Evolutionary conservation across 2,329 filamentous ascomycete species (phyloP).

Genomic region (Penicillium sp.): DNA sequence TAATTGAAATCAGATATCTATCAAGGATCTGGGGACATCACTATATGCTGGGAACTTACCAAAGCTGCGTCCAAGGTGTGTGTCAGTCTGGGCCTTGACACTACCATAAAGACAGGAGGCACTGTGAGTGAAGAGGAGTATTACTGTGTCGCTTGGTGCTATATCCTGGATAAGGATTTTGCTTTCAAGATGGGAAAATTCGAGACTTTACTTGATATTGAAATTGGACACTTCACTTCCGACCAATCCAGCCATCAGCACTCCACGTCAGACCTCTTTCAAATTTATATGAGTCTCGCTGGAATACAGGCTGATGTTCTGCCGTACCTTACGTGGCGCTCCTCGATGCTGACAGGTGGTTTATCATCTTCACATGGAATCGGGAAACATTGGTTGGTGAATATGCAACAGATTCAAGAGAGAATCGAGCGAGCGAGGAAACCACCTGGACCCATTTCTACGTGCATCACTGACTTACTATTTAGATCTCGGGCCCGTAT

Average conservation of each 20-base stretch:
- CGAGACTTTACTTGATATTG: not conserved
- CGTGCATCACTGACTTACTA: not conserved
- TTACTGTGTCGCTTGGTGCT: not conserved
- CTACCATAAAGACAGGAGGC: not conserved
- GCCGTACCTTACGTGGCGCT: not conserved
- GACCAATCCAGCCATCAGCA: not conserved
- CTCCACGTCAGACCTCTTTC: not conserved
- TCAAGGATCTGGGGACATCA: not conserved
- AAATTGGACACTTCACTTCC: not conserved
- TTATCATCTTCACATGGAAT: not conserved
- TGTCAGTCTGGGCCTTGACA: not conserved
- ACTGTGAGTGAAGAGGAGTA: not conserved
- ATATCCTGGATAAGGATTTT: not conserved
- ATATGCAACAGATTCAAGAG: not conserved
- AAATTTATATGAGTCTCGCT: not conserved
- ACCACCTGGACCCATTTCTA: not conserved
- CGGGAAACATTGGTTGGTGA: not conserved
- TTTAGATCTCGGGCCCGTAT: not conserved
- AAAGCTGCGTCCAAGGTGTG: not conserved
- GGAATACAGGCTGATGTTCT: not conserved
- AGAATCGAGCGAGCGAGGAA: not conserved
- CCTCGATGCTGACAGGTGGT: not conserved
- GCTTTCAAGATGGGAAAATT: not conserved
- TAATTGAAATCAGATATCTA: not conserved
- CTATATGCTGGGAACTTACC: not conserved